Base-by-base conservation (phyloP, 805 yeast genomes). In the Wickerhamia fluorescens region DNA sequence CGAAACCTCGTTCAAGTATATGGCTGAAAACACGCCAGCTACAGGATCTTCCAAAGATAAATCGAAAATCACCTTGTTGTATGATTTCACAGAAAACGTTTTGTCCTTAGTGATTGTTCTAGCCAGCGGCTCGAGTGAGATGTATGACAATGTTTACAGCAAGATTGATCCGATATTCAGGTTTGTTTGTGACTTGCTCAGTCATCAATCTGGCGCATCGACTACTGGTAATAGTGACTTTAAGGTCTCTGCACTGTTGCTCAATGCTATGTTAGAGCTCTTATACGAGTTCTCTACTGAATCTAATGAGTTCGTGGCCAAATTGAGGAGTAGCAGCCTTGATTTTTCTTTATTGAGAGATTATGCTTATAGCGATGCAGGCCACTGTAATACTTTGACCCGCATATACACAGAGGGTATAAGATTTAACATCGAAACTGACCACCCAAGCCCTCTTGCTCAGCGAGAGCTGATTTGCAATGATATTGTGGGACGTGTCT, bases 61-160 rank as follows among this genome's bases (percentile, higher is more conserved):
- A 23, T 61, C 68, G 26, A 68, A 71, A 20, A 52, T 57, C 23
- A 62, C 66, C 23, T 46, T 78, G 33, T 52, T 82, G 28, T 71
- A 70, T 41, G 89, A 79, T 40, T 78, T 71, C 44, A 62, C 78
- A 4, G 95, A 86, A 40, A 85, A 85, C 47, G 46, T 86, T 14
- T 46, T 85, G 18, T 78, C 92, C 0, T 64, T 86, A 31, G 52
- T 78, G 5, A 75, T 78, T 12, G 80, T 80, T 1, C 60, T 87
- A 27, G 73, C 79, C 13, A 72, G 76, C 42, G 71, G 78, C 8
- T 71, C 80, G 6, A 78, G 74, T 14, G 75, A 61, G 17, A 44
- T 63, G 20, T 62, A 47, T 31, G 53, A 68, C 4, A 38, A 45
- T n/a, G 68, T 82, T n/a, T 65, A 74, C 28, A 59, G 61, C 5